phyloP scores from a whole-genome alignment of 2,329 filamentous ascomycete species.

The Colletotrichum ledebouriae region DNA sequence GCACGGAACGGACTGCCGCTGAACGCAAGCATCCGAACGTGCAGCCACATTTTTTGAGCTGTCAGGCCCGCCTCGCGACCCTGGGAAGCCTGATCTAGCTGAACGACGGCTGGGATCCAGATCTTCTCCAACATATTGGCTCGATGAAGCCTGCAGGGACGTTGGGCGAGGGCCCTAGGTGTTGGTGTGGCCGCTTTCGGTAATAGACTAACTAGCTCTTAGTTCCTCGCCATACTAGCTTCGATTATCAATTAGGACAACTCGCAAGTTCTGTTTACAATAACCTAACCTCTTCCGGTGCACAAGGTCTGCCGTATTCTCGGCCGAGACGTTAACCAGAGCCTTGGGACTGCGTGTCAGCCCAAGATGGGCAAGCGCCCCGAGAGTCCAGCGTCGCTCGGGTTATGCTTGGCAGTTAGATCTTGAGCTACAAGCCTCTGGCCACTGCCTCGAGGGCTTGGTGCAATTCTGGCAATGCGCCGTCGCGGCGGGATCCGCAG shows the following conservation, averaged over 20 bases:
- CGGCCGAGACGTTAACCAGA: conserved; percentile 10
- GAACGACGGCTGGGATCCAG: background rate
- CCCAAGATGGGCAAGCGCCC: background rate
- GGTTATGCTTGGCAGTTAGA: conserved; percentile 2
- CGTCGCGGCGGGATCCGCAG: conserved; percentile 10
- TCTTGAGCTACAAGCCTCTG: background rate
- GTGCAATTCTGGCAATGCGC: conserved; percentile 10
- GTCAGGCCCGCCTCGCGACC: background rate
- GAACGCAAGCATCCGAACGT: background rate
- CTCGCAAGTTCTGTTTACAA: background rate
- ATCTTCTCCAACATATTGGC: background rate
- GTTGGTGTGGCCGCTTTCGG: conserved; percentile 8
- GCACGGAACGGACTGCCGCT: conserved; percentile 15
- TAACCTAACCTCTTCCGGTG: background rate
- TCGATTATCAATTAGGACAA: background rate
- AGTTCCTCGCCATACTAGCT: too few species aligned
- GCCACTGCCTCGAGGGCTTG: background rate
- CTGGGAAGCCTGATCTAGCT: background rate
- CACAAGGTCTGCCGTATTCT: background rate
- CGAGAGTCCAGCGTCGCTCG: background rate
- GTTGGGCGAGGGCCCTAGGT: conserved; percentile 2
- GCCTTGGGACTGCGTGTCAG: background rate
- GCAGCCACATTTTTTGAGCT: background rate
- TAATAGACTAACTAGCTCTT: background rate
- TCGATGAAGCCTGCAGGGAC: background rate